Percentiles rank a stretch among this genome's conserved stretches.
These are phyloP conservation scores for Berkeleyomyces basicola DNA, from an alignment of 2,329 filamentous ascomycete genomes.

Conservation along the genomic window DNA sequence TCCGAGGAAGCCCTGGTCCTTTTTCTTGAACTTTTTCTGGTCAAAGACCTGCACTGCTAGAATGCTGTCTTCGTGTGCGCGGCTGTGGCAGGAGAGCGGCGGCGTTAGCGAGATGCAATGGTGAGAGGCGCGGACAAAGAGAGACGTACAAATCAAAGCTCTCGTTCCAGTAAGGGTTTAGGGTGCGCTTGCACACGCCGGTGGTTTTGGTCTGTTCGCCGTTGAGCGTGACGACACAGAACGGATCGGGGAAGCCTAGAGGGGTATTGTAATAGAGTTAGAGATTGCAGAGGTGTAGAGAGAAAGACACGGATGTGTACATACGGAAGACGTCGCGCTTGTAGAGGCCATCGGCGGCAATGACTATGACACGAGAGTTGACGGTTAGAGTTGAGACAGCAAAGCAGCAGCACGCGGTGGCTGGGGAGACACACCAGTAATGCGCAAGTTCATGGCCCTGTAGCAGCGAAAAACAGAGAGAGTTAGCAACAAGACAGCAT, in stretches of 20 bases:
- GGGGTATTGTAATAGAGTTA: neutral
- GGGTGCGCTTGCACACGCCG: slow-evolving; percentile 84
- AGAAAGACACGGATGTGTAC: slow-evolving; percentile 23
- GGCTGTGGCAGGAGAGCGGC: slow-evolving; percentile 34
- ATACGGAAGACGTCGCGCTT: slow-evolving; percentile 98
- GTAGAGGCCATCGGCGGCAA: slow-evolving; percentile 94
- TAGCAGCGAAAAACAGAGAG: slow-evolving; percentile 6
- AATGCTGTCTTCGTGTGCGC: slow-evolving; percentile 87
- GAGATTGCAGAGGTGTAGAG: neutral
- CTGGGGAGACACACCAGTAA: slow-evolving; percentile 56
- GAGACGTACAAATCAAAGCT: slow-evolving; percentile 81
- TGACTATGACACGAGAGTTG: slow-evolving; percentile 45
- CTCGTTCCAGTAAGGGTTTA: slow-evolving; percentile 99
- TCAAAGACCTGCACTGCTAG: slow-evolving; percentile 97
- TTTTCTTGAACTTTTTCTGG: slow-evolving; percentile 99
- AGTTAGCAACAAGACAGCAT: slow-evolving; percentile 2
- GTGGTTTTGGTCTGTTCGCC: slow-evolving; percentile 99
- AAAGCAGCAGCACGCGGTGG: neutral
- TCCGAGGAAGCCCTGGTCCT: slow-evolving; percentile 95
- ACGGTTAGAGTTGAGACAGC: neutral
- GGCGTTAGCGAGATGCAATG: neutral
- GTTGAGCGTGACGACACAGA: slow-evolving; percentile 90
- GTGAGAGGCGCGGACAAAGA: neutral
- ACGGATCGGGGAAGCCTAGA: slow-evolving; percentile 88
- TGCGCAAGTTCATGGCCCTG: slow-evolving; percentile 73